These are phyloP conservation scores for Tarenaya hassleriana DNA, from an alignment of 345 rosid species.

Conservation along the genomic window DNA sequence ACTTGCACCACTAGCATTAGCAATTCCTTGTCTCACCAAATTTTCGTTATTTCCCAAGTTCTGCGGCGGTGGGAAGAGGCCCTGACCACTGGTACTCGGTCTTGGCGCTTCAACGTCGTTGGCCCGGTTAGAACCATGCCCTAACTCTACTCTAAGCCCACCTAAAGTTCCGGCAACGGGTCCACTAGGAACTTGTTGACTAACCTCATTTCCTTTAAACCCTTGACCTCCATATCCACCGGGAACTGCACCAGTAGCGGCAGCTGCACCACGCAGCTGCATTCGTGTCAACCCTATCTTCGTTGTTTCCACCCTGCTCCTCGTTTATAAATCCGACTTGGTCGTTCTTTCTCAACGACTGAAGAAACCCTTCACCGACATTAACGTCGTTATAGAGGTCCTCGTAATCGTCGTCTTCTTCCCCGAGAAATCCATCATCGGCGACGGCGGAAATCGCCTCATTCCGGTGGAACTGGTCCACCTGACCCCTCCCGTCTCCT, in stretches of 20 bases:
- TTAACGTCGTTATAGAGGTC: constrained; percentile 80
- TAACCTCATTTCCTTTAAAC: constrained; percentile 32
- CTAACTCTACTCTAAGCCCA: constrained; percentile 58
- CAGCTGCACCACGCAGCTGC: constrained; percentile 18
- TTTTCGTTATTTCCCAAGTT: too few relatives aligned
- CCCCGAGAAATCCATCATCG: constrained; percentile 58
- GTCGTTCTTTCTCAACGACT: constrained; percentile 49
- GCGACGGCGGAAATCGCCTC: constrained; percentile 68
- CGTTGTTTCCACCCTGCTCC: constrained; percentile 16
- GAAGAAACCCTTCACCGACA: constrained; percentile 73
- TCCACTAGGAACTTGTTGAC: constrained; percentile 29
- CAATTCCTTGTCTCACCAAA: too few relatives aligned
- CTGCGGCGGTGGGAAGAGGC: constrained; percentile 28
- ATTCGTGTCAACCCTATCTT: constrained; percentile 23
- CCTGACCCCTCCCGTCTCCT: constrained; percentile 45
- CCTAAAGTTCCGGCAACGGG: constrained; percentile 34
- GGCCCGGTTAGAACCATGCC: constrained; percentile 31
- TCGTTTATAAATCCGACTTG: constrained; percentile 32
- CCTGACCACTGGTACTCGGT: constrained; percentile 27
- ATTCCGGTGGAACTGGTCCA: constrained; percentile 58
- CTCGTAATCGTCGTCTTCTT: constrained; percentile 75
- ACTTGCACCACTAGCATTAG: constrained; percentile 25
- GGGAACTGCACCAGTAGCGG: constrained; percentile 29
- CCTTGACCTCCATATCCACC: constrained; percentile 36
- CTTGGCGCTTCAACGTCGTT: constrained; percentile 37